Evolutionary conservation across 2,329 filamentous ascomycete species (phyloP), one percentile per base, ranked within the genome.

Genomic region (Ophiosphaerella korrae): DNA sequence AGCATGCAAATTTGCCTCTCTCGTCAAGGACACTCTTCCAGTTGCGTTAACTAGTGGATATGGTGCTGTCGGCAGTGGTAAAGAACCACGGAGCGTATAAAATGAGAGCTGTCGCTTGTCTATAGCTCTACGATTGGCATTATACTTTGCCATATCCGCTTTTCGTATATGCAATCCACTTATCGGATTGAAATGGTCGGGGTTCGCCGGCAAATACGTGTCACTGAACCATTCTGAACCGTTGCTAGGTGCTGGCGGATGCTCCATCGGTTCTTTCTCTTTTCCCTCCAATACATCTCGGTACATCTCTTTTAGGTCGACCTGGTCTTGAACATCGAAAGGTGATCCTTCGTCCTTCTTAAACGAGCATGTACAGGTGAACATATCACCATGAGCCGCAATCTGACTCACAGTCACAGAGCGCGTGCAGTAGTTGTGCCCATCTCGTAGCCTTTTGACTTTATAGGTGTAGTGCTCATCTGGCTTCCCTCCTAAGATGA

Each of bases 301-400:
- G 56, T 77, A 78, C 37, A 66, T 53, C 12, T 68, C 52, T 50
- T 67, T 70, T 18, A 78, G 42, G 39, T 77, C 53, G 7, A 72
- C 39, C 2, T 47, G 37, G 5, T 75, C 66, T 62, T 78, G 75
- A 2, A 66, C 54, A 18, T 75, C 37, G 66, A 63, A 14, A 47
- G 60, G 29, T 33, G 67, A 47, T 47, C 37, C 50, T 79, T 69
- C 80, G 8, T 73, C 64, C 3, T 71, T 74, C 58, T 83, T 82
- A 72, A 83, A 83, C 3, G 78, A 82, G 53, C 75, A 78, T 1
- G 80, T 75, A 46, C 78, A 78, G 1, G 78, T 81, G 64, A 83
- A 83, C 71, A 78, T 81, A 45, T 78, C 71, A 7, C 76, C 70
- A 57, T 76, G 66, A n/a, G 65, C 64, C 36, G 75, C 52, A 7